These are phyloP conservation scores for Coniosporium tulheliwenetii DNA, from an alignment of 2,329 filamentous ascomycete genomes.

Conservation along the genomic window DNA sequence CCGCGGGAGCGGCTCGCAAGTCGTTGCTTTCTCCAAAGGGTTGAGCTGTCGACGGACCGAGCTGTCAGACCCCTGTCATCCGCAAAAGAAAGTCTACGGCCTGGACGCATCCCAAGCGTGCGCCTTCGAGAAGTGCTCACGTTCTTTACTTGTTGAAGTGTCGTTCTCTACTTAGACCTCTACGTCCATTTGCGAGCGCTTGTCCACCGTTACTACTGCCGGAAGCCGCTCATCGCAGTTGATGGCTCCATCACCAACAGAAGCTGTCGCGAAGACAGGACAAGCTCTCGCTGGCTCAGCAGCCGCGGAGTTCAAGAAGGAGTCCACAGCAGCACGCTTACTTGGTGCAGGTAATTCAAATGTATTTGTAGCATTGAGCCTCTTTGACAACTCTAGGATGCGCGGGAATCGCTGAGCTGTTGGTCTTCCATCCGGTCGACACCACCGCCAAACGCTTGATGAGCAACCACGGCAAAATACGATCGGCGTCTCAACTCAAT, in stretches of 20 bases:
- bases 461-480: constrained; percentile 79
- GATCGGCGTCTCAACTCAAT: constrained; percentile 52
- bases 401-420: constrained; percentile 82
- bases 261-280: constrained; percentile 7
- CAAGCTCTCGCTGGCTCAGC: constrained; percentile 18
- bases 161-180: too few species aligned
- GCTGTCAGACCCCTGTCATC: too few species aligned
- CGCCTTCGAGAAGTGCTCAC: too few species aligned
- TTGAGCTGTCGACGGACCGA: too few species aligned
- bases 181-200: too few species aligned
- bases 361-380: background rate
- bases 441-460: constrained; percentile 98
- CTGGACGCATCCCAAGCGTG: too few species aligned
- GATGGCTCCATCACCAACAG: constrained; percentile 10
- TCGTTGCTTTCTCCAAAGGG: too few species aligned
- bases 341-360: constrained; percentile 66
- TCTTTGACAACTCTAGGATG: background rate
- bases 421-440: constrained; percentile 91
- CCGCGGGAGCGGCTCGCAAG: too few species aligned
- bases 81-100: too few species aligned
- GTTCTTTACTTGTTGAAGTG: too few species aligned
- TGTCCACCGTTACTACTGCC: too few species aligned
- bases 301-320: constrained; percentile 54
- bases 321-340: constrained; percentile 77
- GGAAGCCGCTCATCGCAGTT: too few species aligned